A percentile compares a stretch with the other conserved stretches of the same genome.
Conservation (phyloP, 176 grass and related monocot species). For the Chloris gayana region DNA sequence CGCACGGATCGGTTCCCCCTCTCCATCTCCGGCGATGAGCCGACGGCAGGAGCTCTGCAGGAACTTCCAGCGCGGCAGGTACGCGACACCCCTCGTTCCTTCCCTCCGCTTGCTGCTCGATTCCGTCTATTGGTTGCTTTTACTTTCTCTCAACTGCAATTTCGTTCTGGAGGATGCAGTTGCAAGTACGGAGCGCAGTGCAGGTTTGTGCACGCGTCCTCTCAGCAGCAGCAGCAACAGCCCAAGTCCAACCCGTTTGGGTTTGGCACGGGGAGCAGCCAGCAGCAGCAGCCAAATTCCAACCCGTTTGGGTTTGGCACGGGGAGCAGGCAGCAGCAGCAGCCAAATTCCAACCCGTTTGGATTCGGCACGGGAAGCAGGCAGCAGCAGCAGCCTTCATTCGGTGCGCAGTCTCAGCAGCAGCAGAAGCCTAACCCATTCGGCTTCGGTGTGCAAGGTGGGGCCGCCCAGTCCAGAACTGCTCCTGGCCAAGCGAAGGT, state of each 20-base stretch:
- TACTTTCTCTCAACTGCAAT: neutral
- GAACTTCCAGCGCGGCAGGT: conserved; percentile 84
- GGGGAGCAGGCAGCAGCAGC: conserved; percentile 53
- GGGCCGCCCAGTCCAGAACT: conserved; percentile 33
- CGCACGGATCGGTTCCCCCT: neutral
- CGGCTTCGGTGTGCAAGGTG: conserved; percentile 75
- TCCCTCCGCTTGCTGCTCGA: neutral
- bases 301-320: conserved; percentile 78
- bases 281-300: conserved; percentile 50
- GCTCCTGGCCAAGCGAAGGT: conserved; percentile 41
- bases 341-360: conserved; percentile 68
- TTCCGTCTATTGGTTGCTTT: neutral
- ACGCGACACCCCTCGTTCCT: neutral
- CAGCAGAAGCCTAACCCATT: conserved; percentile 75
- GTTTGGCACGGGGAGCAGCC: conserved; percentile 55
- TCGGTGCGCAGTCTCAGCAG: conserved; percentile 42
- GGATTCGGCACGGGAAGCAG: conserved; percentile 58
- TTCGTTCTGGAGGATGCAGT: conserved; percentile 41
- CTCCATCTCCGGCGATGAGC: conserved; percentile 38
- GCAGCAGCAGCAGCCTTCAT: conserved; percentile 43
- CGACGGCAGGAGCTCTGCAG: conserved; percentile 73
- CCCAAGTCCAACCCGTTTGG: conserved; percentile 70
- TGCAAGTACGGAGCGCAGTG: conserved; percentile 85
- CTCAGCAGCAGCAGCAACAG: conserved; percentile 57
- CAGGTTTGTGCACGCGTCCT: conserved; percentile 64